Percentiles rank a stretch among this genome's conserved stretches.
Evolutionary conservation across 1,284 basidiomycete species (phyloP).

Genomic region (Hymenochaete sp.): DNA sequence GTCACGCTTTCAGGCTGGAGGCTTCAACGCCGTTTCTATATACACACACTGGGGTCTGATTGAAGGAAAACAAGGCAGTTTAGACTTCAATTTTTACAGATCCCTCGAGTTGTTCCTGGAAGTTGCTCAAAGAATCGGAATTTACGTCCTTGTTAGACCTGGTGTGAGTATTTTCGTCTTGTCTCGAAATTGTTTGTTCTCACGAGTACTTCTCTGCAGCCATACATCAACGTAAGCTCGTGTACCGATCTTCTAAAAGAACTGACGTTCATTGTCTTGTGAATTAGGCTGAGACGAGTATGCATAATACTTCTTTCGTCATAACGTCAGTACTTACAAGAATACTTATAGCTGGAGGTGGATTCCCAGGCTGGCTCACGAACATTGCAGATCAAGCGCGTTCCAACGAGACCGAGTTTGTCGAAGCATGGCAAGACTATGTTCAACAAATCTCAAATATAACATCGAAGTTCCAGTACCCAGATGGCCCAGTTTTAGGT

Average conservation of each 20-base stretch:
- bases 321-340: not conserved
- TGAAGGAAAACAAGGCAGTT: constrained; percentile 65
- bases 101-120: constrained; percentile 56
- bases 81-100: constrained; percentile 65
- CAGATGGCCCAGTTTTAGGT: no score
- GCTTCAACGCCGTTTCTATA: constrained; percentile 10
- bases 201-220: no score
- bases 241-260: not conserved
- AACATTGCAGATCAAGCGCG: constrained; percentile 10
- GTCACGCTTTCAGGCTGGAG: not conserved
- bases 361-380: constrained; percentile 15
- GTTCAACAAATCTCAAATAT: not conserved
- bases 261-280: not conserved
- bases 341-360: not conserved
- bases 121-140: constrained; percentile 35
- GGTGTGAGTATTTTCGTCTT: constrained; percentile 22
- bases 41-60: constrained; percentile 41
- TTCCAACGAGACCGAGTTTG: constrained; percentile 11
- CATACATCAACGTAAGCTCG: not conserved
- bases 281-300: constrained; percentile 4
- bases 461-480: not conserved
- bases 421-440: constrained; percentile 10
- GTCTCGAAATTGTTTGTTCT: not conserved
- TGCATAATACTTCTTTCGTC: not conserved
- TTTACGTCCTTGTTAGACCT: constrained; percentile 40